These are phyloP conservation scores for Fusarium siculi DNA, from an alignment of 2,329 filamentous ascomycete genomes.

Conservation along the genomic window DNA sequence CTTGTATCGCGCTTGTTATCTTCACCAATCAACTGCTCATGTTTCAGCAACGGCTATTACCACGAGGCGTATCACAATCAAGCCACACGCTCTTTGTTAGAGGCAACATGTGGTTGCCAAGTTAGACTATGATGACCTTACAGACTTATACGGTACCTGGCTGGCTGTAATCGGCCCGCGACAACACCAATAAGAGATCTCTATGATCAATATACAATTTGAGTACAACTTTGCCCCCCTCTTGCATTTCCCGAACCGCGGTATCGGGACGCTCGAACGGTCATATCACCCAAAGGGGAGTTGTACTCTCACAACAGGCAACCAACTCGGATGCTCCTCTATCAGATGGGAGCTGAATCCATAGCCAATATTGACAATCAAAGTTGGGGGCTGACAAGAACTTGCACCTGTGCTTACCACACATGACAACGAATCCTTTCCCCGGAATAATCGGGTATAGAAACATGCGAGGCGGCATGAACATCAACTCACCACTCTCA, in stretches of 20 bases:
- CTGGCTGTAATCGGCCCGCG: conserved; percentile 28
- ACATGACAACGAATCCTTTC: not conserved
- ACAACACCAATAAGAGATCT: conserved; percentile 8
- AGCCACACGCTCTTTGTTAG: conserved; percentile 8
- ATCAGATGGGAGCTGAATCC: conserved; percentile 6
- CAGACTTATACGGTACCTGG: not conserved
- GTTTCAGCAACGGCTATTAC: conserved; percentile 1
- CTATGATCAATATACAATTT: not conserved
- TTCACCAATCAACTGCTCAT: conserved; percentile 4
- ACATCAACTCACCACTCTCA: not conserved
- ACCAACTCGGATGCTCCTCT: conserved; percentile 12
- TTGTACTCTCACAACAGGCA: conserved; percentile 5
- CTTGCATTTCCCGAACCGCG: conserved; percentile 32
- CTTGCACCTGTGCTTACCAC: conserved; percentile 4
- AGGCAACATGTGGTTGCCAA: not conserved
- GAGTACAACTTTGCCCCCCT: conserved; percentile 18
- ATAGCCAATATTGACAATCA: not conserved
- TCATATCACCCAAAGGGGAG: conserved; percentile 18
- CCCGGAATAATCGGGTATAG: not conserved
- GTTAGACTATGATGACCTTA: not conserved
- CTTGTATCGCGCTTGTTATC: not conserved
- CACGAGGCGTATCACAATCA: conserved; percentile 11
- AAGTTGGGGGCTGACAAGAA: conserved; percentile 14
- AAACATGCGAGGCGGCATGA: conserved; percentile 3
- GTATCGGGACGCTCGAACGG: conserved; percentile 29